phyloP scores from a whole-genome alignment of 2,329 filamentous ascomycete species.

The Aspergillus ochraceoroseus region DNA sequence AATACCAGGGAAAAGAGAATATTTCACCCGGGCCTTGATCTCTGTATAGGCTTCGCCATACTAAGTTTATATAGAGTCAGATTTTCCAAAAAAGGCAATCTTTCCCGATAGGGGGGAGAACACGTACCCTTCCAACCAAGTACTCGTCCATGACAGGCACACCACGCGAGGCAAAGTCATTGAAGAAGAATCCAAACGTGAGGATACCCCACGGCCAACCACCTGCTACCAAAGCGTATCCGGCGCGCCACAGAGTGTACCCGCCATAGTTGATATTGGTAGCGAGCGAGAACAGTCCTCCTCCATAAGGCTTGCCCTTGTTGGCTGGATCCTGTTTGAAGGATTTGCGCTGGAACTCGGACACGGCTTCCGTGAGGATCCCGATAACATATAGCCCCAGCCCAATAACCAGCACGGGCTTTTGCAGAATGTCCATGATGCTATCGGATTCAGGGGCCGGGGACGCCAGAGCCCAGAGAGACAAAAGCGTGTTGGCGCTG shows the following conservation, averaged over 20 bases:
- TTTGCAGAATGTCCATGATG: slow-evolving; percentile 25
- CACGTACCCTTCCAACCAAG: slow-evolving; percentile 36
- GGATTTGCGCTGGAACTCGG: slow-evolving; percentile 53
- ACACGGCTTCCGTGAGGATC: slow-evolving; percentile 51
- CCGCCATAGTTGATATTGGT: slow-evolving; percentile 54
- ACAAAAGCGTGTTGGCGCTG: slow-evolving; percentile 52
- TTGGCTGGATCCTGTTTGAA: slow-evolving; percentile 52
- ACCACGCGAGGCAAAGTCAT: slow-evolving; percentile 43
- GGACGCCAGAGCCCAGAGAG: slow-evolving; percentile 43
- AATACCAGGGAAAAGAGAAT: slow-evolving; percentile 13
- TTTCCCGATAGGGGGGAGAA: not conserved
- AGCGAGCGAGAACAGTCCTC: slow-evolving; percentile 48
- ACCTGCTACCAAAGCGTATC: slow-evolving; percentile 47
- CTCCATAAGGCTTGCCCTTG: slow-evolving; percentile 50
- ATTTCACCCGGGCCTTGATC: slow-evolving; percentile 10
- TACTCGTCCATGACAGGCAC: slow-evolving; percentile 51
- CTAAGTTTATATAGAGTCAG: slow-evolving; percentile 2
- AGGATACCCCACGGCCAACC: slow-evolving; percentile 46
- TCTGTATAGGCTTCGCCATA: slow-evolving; percentile 14
- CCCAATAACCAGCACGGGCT: slow-evolving; percentile 41
- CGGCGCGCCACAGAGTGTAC: slow-evolving; percentile 50
- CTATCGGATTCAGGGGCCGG: not conserved
- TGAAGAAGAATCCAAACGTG: slow-evolving; percentile 42
- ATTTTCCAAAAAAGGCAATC: too few species aligned
- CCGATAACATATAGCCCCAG: slow-evolving; percentile 49